phyloP scores from a whole-genome alignment of 2,329 filamentous ascomycete species.

The Mycogone perniciosa region DNA sequence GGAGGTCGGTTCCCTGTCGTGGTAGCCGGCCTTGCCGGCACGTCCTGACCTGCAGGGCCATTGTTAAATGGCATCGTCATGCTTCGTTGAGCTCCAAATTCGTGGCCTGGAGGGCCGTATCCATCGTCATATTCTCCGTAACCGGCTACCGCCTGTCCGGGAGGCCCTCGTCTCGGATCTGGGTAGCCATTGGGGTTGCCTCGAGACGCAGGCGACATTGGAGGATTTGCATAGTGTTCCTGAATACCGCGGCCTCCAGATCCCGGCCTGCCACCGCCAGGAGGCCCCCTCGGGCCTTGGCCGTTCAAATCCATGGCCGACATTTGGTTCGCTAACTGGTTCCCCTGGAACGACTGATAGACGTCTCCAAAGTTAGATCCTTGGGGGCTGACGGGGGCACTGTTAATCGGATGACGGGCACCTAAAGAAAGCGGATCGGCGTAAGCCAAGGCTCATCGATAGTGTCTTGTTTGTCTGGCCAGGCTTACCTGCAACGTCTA shows the following conservation, averaged over 20 bases:
- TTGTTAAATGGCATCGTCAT: slow-evolving; percentile 55
- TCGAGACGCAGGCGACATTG: slow-evolving; percentile 16
- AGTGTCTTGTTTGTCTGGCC: neutral
- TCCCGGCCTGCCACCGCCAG: slow-evolving; percentile 14
- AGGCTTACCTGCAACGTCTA: slow-evolving; percentile 38
- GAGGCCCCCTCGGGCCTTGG: slow-evolving; percentile 19
- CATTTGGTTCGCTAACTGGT: slow-evolving; percentile 29
- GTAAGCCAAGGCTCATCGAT: neutral
- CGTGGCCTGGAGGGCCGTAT: slow-evolving; percentile 24
- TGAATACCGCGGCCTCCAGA: slow-evolving; percentile 13
- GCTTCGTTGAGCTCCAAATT: slow-evolving; percentile 49
- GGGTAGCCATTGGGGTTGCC: slow-evolving; percentile 28
- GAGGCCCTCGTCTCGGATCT: slow-evolving; percentile 23
- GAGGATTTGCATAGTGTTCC: no score
- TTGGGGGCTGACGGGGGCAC: slow-evolving; percentile 24
- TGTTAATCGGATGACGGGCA: slow-evolving; percentile 28
- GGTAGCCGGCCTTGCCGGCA: slow-evolving; percentile 50
- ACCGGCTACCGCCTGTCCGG: slow-evolving; percentile 20
- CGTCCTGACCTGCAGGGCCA: slow-evolving; percentile 36
- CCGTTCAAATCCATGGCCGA: slow-evolving; percentile 30
- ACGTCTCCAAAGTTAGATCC: slow-evolving; percentile 21
- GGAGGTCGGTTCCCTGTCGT: slow-evolving; percentile 46
- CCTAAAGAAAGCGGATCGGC: neutral
- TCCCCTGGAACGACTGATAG: slow-evolving; percentile 14
- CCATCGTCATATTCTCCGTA: slow-evolving; percentile 24